Percentiles rank a stretch among this genome's conserved stretches.
These are phyloP conservation scores for Elsinoe fawcettii DNA, from an alignment of 2,329 filamentous ascomycete genomes.

Conservation along the genomic window DNA sequence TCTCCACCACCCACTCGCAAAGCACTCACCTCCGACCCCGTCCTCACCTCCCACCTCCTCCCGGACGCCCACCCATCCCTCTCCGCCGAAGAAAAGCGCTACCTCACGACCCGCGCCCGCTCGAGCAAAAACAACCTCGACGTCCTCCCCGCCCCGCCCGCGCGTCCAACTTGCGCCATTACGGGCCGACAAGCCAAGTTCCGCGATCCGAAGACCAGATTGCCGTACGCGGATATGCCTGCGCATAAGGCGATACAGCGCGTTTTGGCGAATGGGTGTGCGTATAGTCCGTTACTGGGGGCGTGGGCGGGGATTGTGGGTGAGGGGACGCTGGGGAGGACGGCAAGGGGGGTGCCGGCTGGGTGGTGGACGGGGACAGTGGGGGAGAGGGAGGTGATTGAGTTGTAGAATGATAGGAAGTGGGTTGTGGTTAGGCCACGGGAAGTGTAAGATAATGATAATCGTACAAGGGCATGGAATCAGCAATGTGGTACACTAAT, in stretches of 20 bases:
- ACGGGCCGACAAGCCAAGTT: slow-evolving; percentile 76
- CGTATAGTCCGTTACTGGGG: slow-evolving; percentile 73
- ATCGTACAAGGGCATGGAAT: no score
- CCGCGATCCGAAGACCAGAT: slow-evolving; percentile 72
- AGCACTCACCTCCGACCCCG: slow-evolving; percentile 20
- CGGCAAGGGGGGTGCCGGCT: slow-evolving; percentile 68
- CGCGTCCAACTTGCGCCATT: slow-evolving; percentile 60
- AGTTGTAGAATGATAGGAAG: background rate
- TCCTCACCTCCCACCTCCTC: slow-evolving; percentile 46
- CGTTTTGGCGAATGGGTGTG: slow-evolving; percentile 63
- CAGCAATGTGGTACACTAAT: no score
- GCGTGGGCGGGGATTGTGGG: slow-evolving; percentile 65
- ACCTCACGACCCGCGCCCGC: slow-evolving; percentile 46
- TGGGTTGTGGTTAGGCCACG: background rate
- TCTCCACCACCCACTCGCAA: slow-evolving; percentile 15
- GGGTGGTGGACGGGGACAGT: slow-evolving; percentile 47
- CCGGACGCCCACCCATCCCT: slow-evolving; percentile 42
- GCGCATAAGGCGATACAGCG: slow-evolving; percentile 78
- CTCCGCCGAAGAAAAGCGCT: slow-evolving; percentile 42
- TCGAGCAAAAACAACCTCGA: slow-evolving; percentile 30
- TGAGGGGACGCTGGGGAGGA: slow-evolving; percentile 42
- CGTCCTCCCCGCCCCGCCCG: slow-evolving; percentile 28
- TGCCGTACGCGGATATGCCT: slow-evolving; percentile 70
- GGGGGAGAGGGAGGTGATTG: slow-evolving; percentile 15
- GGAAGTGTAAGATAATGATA: no score